These are phyloP conservation scores for Tulasnella sp. DNA, from an alignment of 768 basidiomycete species.

Conservation along the genomic window DNA sequence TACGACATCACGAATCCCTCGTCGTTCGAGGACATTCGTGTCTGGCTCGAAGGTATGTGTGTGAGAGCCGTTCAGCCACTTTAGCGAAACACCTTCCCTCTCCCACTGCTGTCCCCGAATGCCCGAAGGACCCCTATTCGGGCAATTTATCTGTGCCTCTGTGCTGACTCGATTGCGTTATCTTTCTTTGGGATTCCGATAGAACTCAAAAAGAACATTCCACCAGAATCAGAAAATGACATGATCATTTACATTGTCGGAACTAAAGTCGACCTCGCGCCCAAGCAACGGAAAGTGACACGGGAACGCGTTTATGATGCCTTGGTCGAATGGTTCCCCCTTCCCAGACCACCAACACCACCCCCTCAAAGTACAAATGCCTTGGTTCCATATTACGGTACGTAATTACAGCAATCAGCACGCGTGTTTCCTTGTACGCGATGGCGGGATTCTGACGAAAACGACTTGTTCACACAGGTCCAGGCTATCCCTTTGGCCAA, in stretches of 20 bases:
- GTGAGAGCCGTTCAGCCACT: slow-evolving; percentile 19
- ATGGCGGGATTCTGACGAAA: slow-evolving; percentile 3
- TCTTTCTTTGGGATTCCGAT: slow-evolving; percentile 35
- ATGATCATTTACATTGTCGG: slow-evolving; percentile 95
- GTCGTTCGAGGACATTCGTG: slow-evolving; percentile 87
- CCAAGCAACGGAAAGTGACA: slow-evolving; percentile 36
- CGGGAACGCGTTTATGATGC: slow-evolving; percentile 81
- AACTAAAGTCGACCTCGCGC: slow-evolving; percentile 58
- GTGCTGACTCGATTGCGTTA: slow-evolving; percentile 35
- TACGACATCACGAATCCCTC: slow-evolving; percentile 93
- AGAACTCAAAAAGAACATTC: slow-evolving; percentile 44
- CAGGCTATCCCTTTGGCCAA: slow-evolving; percentile 10
- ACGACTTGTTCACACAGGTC: slow-evolving; percentile 1
- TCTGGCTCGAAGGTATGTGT: slow-evolving; percentile 79
- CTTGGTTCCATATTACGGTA: slow-evolving; percentile 50
- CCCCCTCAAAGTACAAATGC: slow-evolving; percentile 58
- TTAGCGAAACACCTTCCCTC: slow-evolving; percentile 23
- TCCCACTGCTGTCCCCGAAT: slow-evolving; percentile 16
- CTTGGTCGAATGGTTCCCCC: slow-evolving; percentile 86
- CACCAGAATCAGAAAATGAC: slow-evolving; percentile 53
- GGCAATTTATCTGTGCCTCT: slow-evolving; percentile 13
- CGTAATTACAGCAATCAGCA: not conserved
- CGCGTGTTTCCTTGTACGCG: not conserved
- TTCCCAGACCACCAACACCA: slow-evolving; percentile 68
- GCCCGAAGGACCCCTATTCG: slow-evolving; percentile 15